Evolutionary conservation across 768 basidiomycete genomes (phyloP).

Genomic region (Solioccasus polychromus): DNA sequence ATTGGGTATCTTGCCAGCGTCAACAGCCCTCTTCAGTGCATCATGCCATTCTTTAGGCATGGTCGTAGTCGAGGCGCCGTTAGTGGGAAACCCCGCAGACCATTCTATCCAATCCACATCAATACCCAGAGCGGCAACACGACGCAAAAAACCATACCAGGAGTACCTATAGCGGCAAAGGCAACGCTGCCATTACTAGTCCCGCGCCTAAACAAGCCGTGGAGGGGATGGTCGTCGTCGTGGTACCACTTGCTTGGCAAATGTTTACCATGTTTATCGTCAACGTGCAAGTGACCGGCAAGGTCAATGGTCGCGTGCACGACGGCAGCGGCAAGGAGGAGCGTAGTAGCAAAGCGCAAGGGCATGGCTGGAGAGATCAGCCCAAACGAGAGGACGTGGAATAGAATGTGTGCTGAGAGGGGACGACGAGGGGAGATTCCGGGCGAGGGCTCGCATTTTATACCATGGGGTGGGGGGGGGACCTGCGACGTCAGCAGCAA

Average conservation of each 20-base stretch:
- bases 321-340: slow-evolving; percentile 24
- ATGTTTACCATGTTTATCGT: slow-evolving; percentile 13
- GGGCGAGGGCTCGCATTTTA: slow-evolving; percentile 21
- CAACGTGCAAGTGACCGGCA: slow-evolving; percentile 17
- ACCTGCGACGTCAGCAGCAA: slow-evolving; percentile 27
- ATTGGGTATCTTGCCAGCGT: slow-evolving; percentile 70
- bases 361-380: slow-evolving; percentile 28
- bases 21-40: slow-evolving; percentile 64
- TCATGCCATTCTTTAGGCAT: slow-evolving; percentile 71
- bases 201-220: slow-evolving; percentile 60
- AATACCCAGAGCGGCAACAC: neutral
- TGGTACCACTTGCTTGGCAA: slow-evolving; percentile 58
- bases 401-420: slow-evolving; percentile 18
- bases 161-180: slow-evolving; percentile 59
- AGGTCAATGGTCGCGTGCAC: slow-evolving; percentile 20
- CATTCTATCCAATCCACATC: slow-evolving; percentile 44
- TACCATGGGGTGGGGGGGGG: slow-evolving; percentile 13
- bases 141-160: slow-evolving; percentile 38
- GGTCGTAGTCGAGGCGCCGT: slow-evolving; percentile 43
- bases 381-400: slow-evolving; percentile 40
- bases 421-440: slow-evolving; percentile 5
- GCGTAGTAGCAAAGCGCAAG: slow-evolving; percentile 18
- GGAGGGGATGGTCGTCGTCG: slow-evolving; percentile 52
- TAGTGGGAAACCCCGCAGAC: slow-evolving; percentile 55
- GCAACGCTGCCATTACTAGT: slow-evolving; percentile 39